Evolutionary conservation across 768 basidiomycete species (phyloP).

Genomic region (Russula sp.): DNA sequence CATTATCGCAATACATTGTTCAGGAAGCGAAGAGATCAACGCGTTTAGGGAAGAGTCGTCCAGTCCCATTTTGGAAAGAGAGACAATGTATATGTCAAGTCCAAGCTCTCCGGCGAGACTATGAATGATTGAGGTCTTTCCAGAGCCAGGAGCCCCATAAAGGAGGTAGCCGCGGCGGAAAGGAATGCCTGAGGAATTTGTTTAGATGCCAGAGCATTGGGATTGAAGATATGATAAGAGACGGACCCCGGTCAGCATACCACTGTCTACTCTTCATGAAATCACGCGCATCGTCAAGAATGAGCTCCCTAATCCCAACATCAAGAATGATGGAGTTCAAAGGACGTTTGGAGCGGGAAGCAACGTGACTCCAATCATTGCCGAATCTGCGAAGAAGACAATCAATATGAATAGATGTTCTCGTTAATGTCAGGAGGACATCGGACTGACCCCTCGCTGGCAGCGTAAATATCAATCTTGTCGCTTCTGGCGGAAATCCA

Average conservation of each 20-base stretch:
- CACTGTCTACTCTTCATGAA: slow-evolving; percentile 67
- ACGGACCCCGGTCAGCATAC: slow-evolving; percentile 64
- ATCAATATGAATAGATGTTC: neutral
- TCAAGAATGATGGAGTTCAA: slow-evolving; percentile 68
- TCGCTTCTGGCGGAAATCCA: slow-evolving; percentile 17
- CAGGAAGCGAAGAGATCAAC: slow-evolving; percentile 62
- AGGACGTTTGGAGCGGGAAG: slow-evolving; percentile 61
- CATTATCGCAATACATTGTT: slow-evolving; percentile 72
- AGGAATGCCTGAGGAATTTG: slow-evolving; percentile 48
- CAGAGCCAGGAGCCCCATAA: slow-evolving; percentile 72
- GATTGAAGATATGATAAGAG: neutral
- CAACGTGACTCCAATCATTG: slow-evolving; percentile 53
- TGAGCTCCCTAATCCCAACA: slow-evolving; percentile 59
- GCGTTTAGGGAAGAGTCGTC: slow-evolving; percentile 60
- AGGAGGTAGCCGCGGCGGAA: slow-evolving; percentile 80
- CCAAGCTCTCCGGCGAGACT: slow-evolving; percentile 74
- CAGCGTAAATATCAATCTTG: slow-evolving; percentile 44
- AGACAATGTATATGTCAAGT: slow-evolving; percentile 69
- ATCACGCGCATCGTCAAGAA: slow-evolving; percentile 67
- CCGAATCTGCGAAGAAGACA: slow-evolving; percentile 12
- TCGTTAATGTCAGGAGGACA: neutral
- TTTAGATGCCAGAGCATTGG: neutral
- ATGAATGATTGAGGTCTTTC: slow-evolving; percentile 78
- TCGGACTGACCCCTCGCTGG: slow-evolving; percentile 43
- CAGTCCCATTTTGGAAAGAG: slow-evolving; percentile 58